Base-by-base conservation (phyloP, 768 basidiomycete species). In the Psilocybe cyanescens region DNA sequence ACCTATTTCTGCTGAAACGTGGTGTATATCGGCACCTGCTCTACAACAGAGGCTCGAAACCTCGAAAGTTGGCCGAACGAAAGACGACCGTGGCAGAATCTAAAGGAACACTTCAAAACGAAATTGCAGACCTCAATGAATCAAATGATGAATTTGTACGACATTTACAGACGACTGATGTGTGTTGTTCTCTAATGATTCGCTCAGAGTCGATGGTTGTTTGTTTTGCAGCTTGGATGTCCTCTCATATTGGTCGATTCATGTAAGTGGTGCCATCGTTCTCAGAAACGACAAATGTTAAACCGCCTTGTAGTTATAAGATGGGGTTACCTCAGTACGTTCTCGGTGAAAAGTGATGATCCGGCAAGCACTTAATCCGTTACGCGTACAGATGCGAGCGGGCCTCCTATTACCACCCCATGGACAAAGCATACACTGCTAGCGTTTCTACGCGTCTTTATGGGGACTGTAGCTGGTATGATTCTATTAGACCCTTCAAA, bases 1-100 rank as follows among this genome's bases (percentile, higher is more conserved):
- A 95, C 75, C 81, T 95, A 1, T 89, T 95, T 54, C 80, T 95
- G 24, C 80, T 95, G 24, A 94, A 94, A 72, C 76, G 89, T 39
- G 92, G 85, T 11, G 93, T 94, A 3, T 94, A 90, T 69, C 81
- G 89, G 16, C 93, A 95, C 74, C 74, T 95, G 16, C 75, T 95
- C 31, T 95, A 90, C 68, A 95, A 95, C 68, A 80, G 91, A 50
- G 91, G 89, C 4, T 76, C 86, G 0, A 83, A 84, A 52, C 90
- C 92, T 0, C 77, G 87, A 63, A 80, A 79, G 64, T 74, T 78
- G 37, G 70, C 58, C 44, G 73, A 59, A 30, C 51, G 59, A 62
- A 55, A 55, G 60, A 19, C 37, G 61, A 35, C 11, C 11, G 7
- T 35, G 62, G 63, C 61, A 64, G 60, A 55, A 45, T 41, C 12